phyloP scores from a whole-genome alignment of 306 rosid genomes.

The Potentilla sterilis region DNA sequence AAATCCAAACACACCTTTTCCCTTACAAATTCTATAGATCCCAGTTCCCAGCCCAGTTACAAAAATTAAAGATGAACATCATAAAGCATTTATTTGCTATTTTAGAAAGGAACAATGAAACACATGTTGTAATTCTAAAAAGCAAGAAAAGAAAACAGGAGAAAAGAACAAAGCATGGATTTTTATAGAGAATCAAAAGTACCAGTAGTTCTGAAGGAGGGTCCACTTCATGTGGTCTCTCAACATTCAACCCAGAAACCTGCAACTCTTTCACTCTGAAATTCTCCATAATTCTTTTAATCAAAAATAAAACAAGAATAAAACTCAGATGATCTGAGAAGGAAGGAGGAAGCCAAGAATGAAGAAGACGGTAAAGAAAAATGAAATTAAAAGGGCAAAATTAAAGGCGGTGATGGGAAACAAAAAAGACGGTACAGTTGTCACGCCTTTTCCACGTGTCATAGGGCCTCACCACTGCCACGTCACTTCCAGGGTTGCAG shows the following conservation, averaged over 20 bases:
- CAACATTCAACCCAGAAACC: conserved; percentile 11
- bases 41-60: background rate
- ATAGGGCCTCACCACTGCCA: conserved; percentile 47
- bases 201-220: conserved; percentile 24
- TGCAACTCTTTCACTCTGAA: conserved; percentile 23
- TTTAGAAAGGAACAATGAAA: background rate
- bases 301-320: background rate
- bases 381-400: background rate
- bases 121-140: background rate
- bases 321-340: background rate
- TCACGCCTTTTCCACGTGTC: conserved; percentile 82
- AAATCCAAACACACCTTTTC: background rate
- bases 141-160: background rate
- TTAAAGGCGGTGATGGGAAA: conserved; percentile 27
- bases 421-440: conserved; percentile 55
- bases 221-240: conserved; percentile 11
- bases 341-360: background rate
- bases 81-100: background rate
- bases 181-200: background rate
- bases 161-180: background rate
- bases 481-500: conserved; percentile 41
- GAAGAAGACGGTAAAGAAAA: background rate
- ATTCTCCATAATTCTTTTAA: conserved; percentile 19
- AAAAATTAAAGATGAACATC: background rate
- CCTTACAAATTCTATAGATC: conserved; percentile 13